Conservation (phyloP, 2,329 filamentous ascomycete genomes). For the Cyphellophora attinorum region DNA sequence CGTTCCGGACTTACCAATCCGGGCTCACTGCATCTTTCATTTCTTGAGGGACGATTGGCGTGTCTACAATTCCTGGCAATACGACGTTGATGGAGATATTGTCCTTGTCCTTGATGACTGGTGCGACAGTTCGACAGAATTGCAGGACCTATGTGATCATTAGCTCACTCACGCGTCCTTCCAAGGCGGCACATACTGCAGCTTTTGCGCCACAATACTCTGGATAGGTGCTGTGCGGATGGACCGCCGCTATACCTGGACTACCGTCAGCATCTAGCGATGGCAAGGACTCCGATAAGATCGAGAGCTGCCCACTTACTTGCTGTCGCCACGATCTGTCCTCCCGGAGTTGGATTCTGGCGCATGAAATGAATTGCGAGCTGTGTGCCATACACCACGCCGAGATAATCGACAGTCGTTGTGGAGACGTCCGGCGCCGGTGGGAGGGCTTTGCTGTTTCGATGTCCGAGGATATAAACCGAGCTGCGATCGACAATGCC, state of each 20-base stretch:
- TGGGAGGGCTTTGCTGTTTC: slow-evolving; percentile 25
- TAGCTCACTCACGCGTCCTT: no score
- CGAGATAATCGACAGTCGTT: slow-evolving; percentile 44
- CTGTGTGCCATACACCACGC: slow-evolving; percentile 40
- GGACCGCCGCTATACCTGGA: slow-evolving; percentile 34
- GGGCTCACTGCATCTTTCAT: slow-evolving; percentile 27
- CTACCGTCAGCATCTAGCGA: no score
- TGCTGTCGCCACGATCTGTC: slow-evolving; percentile 36
- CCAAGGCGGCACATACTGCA: slow-evolving; percentile 27
- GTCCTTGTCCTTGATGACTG: slow-evolving; percentile 36
- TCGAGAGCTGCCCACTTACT: no score
- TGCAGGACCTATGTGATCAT: no score
- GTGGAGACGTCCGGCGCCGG: slow-evolving; percentile 34
- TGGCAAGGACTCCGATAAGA: no score
- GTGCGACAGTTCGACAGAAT: slow-evolving; percentile 32
- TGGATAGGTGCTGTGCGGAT: slow-evolving; percentile 35
- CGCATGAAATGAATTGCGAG: slow-evolving; percentile 46
- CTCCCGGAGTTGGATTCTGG: slow-evolving; percentile 34
- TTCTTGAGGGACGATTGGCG: slow-evolving; percentile 34
- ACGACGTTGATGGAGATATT: slow-evolving; percentile 41
- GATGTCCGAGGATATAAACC: slow-evolving; percentile 33
- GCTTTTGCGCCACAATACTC: slow-evolving; percentile 45
- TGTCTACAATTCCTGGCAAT: slow-evolving; percentile 38
- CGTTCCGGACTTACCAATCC: background rate
- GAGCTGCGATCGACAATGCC: slow-evolving; percentile 39